Evolutionary conservation across 2,329 filamentous ascomycete genomes (phyloP).

Genomic region (Alternaria dauci): DNA sequence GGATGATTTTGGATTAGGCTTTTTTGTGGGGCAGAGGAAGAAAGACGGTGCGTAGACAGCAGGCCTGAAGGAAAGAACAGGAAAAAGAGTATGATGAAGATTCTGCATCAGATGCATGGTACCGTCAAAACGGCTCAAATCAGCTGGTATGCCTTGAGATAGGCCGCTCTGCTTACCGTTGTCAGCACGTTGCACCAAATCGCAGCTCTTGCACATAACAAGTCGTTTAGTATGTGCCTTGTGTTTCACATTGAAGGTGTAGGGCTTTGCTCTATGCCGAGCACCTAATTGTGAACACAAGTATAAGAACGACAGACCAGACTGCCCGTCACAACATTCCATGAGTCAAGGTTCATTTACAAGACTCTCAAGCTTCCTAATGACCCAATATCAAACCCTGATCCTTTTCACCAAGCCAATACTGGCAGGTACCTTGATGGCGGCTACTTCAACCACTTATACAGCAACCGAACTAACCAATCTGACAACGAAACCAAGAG

Average conservation of each 20-base stretch:
- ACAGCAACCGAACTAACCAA: too few species aligned
- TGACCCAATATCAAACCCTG: background rate
- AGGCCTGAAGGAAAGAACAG: background rate
- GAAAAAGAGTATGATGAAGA: background rate
- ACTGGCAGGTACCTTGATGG: background rate
- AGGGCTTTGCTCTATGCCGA: background rate
- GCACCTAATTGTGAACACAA: background rate
- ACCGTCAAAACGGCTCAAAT: background rate
- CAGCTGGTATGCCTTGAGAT: background rate
- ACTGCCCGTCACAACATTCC: background rate
- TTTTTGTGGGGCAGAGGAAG: slow-evolving; percentile 58
- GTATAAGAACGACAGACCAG: background rate
- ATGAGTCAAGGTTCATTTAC: background rate
- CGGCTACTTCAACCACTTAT: background rate
- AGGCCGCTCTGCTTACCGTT: background rate
- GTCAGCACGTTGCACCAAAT: background rate
- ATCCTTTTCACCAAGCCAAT: background rate
- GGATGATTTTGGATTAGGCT: slow-evolving; percentile 67
- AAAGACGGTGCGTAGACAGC: slow-evolving; percentile 31
- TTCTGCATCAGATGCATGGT: background rate
- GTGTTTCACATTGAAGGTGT: background rate
- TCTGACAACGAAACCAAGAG: too few species aligned
- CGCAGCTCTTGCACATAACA: background rate
- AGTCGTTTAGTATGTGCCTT: background rate
- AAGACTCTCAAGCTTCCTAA: background rate